phyloP scores from a whole-genome alignment of 148 eudicot genomes.

The Nepenthes mirabilis region DNA sequence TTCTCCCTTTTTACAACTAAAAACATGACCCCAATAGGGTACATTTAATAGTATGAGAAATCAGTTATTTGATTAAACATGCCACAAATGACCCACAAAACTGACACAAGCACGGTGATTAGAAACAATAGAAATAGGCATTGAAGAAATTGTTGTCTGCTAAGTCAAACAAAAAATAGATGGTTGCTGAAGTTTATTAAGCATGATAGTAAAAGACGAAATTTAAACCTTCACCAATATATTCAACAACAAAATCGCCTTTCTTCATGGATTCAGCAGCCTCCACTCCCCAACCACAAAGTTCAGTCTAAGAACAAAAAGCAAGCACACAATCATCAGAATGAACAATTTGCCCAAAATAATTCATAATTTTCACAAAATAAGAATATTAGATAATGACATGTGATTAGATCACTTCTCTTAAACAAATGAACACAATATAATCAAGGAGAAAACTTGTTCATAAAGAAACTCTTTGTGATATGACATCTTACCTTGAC shows the following conservation, averaged over 20 bases:
- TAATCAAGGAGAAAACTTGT: background rate
- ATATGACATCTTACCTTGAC: constrained; percentile 38
- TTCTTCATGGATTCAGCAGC: constrained; percentile 49
- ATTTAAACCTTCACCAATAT: constrained; percentile 82
- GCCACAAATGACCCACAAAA: too few species aligned
- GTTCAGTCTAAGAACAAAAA: constrained; percentile 45
- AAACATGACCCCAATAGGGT: too few species aligned
- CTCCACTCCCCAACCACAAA: constrained; percentile 87
- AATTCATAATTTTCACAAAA: constrained; percentile 1
- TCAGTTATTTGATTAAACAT: too few species aligned
- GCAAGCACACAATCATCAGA: constrained; percentile 2
- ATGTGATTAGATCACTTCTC: too few species aligned
- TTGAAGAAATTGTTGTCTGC: too few species aligned
- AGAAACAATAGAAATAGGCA: too few species aligned
- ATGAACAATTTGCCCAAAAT: background rate
- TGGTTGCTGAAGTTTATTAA: background rate
- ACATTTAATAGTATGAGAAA: too few species aligned
- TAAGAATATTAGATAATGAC: too few species aligned
- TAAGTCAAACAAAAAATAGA: too few species aligned
- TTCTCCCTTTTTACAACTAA: too few species aligned
- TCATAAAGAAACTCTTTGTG: background rate
- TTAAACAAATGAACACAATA: background rate
- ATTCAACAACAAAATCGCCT: constrained; percentile 64
- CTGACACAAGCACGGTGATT: too few species aligned
- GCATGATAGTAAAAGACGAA: background rate